A percentile compares a stretch with the other conserved stretches of the same genome.
These are phyloP conservation scores for Alectoria sarmentosa DNA, from an alignment of 495 filamentous ascomycete genomes.

Conservation along the genomic window DNA sequence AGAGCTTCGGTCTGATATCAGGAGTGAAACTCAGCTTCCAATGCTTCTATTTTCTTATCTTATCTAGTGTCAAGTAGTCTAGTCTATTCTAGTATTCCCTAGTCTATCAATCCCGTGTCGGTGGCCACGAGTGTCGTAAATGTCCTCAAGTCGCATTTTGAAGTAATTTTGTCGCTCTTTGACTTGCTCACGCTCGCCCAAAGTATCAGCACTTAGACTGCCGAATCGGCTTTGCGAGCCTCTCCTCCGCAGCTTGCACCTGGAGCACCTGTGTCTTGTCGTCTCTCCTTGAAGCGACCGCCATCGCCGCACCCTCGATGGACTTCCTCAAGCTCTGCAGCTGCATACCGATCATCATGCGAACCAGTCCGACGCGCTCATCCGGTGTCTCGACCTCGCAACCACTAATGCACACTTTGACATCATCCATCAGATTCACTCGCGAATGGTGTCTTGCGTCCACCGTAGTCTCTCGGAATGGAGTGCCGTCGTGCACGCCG, in stretches of 20 bases:
- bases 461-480: not conserved
- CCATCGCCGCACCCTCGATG: not conserved
- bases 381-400: not conserved
- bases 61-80: too few species aligned
- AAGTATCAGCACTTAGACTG: not conserved
- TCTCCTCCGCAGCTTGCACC: not conserved
- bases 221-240: not conserved
- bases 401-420: not conserved
- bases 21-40: too few species aligned
- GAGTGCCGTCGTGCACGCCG: not conserved
- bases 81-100: not conserved
- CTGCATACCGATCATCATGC: not conserved
- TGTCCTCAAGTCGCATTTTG: too few species aligned
- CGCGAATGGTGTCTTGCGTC: not conserved
- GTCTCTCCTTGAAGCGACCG: not conserved
- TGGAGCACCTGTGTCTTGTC: not conserved
- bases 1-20: too few species aligned
- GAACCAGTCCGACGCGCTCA: not conserved
- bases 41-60: not conserved
- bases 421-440: not conserved
- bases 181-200: too few species aligned
- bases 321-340: not conserved
- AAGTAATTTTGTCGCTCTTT: too few species aligned
- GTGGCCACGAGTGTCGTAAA: too few species aligned
- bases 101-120: too few species aligned